phyloP scores from a whole-genome alignment of 257 asterid genomes.

The Prunella vulgaris region DNA sequence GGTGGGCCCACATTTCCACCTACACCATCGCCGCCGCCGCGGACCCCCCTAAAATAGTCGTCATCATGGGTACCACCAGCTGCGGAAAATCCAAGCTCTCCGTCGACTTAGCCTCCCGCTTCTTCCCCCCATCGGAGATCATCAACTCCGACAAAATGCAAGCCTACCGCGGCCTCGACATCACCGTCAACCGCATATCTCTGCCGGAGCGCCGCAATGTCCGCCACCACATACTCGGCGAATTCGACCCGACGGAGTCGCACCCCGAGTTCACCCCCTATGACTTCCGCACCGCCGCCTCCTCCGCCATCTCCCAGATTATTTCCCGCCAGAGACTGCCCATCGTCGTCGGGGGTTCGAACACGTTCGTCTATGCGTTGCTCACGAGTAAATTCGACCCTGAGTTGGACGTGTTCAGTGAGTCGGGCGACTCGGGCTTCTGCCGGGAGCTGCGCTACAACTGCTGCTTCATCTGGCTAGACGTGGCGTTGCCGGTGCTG shows the following conservation, averaged over 20 bases:
- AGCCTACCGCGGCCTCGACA: slow-evolving; percentile 53
- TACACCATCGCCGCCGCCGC: slow-evolving; percentile 7
- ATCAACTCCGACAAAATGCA: slow-evolving; percentile 93
- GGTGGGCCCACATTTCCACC: slow-evolving; percentile 30
- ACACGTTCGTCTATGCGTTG: slow-evolving; percentile 65
- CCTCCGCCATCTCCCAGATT: slow-evolving; percentile 35
- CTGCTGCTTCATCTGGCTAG: slow-evolving; percentile 79
- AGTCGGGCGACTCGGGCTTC: slow-evolving; percentile 22
- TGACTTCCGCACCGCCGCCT: slow-evolving; percentile 43
- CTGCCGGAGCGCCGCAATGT: slow-evolving; percentile 46
- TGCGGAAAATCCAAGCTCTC: slow-evolving; percentile 89
- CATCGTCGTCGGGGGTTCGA: slow-evolving; percentile 83
- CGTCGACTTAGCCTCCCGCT: slow-evolving; percentile 59
- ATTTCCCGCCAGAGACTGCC: slow-evolving; percentile 36
- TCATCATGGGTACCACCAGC: slow-evolving; percentile 86
- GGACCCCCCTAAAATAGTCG: slow-evolving; percentile 38
- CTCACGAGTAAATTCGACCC: slow-evolving; percentile 42
- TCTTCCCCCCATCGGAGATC: slow-evolving; percentile 57
- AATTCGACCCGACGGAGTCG: slow-evolving; percentile 49
- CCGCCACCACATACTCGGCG: slow-evolving; percentile 76
- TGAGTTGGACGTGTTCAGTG: slow-evolving; percentile 43
- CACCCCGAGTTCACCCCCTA: slow-evolving; percentile 59
- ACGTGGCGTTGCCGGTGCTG: slow-evolving; percentile 52
- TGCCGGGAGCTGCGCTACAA: slow-evolving; percentile 43
- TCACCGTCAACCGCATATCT: slow-evolving; percentile 77